phyloP scores from a whole-genome alignment of 257 asterid genomes.

The Nicotiana paniculata region DNA sequence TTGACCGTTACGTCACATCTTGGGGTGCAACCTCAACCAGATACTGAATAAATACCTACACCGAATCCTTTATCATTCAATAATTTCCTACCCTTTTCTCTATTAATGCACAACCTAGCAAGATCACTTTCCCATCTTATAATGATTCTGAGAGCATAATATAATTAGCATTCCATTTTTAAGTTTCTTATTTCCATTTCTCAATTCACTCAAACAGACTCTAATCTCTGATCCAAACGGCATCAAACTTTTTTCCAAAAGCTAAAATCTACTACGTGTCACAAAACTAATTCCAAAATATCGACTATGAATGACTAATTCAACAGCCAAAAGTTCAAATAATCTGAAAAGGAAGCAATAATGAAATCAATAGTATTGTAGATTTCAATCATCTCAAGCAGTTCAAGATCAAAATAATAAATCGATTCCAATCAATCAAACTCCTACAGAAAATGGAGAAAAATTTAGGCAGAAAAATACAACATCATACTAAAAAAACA shows the following conservation, averaged over 20 bases:
- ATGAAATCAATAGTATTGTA: background rate
- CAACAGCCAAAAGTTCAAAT: background rate
- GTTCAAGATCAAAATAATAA: background rate
- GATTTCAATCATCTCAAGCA: slow-evolving; percentile 4
- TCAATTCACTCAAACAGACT: background rate
- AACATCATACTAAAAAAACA: background rate
- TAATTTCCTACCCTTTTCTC: background rate
- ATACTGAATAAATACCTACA: background rate
- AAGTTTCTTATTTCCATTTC: background rate
- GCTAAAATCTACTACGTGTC: background rate
- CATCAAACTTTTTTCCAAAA: background rate
- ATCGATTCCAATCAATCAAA: background rate
- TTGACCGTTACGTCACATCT: background rate
- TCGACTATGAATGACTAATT: background rate
- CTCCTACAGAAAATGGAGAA: background rate
- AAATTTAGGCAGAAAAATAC: background rate
- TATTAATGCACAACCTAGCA: background rate
- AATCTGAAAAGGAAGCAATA: background rate
- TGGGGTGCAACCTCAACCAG: background rate
- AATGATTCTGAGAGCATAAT: background rate
- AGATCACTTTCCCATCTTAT: background rate
- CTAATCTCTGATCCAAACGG: background rate
- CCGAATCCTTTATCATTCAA: background rate
- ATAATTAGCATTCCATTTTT: background rate
- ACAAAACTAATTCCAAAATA: background rate